A percentile compares a stretch with the other conserved stretches of the same genome.
phyloP scores from a whole-genome alignment of 345 rosid genomes.

The Syzygium grande region DNA sequence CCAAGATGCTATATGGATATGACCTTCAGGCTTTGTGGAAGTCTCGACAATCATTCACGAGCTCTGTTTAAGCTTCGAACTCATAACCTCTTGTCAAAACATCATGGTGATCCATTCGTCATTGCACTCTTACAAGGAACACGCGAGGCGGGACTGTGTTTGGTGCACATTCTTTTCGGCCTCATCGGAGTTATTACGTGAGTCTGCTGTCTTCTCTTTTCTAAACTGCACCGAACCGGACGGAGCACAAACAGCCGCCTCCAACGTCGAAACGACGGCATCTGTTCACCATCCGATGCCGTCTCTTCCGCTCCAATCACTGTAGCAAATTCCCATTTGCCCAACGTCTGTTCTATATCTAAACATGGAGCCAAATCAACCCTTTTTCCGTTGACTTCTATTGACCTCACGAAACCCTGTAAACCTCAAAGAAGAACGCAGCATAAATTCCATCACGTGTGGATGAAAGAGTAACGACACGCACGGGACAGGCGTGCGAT shows the following conservation, averaged over 20 bases:
- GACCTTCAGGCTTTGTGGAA: background rate
- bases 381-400: background rate
- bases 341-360: background rate
- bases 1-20: background rate
- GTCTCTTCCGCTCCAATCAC: background rate
- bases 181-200: background rate
- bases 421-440: background rate
- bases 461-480: background rate
- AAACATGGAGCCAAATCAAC: background rate
- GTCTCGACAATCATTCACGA: background rate
- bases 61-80: background rate
- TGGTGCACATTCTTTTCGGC: background rate
- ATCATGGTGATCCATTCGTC: background rate
- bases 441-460: background rate
- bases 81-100: background rate
- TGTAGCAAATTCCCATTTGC: background rate
- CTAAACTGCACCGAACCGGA: background rate
- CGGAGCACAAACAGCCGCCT: background rate
- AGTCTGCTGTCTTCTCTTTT: background rate
- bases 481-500: background rate
- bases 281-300: background rate
- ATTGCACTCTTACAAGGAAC: background rate
- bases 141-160: background rate
- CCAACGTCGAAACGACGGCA: fast-evolving
- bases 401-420: background rate